A percentile compares a stretch with the other conserved stretches of the same genome.
Conservation (phyloP, 345 rosid genomes). For the Mercurialis annua region DNA sequence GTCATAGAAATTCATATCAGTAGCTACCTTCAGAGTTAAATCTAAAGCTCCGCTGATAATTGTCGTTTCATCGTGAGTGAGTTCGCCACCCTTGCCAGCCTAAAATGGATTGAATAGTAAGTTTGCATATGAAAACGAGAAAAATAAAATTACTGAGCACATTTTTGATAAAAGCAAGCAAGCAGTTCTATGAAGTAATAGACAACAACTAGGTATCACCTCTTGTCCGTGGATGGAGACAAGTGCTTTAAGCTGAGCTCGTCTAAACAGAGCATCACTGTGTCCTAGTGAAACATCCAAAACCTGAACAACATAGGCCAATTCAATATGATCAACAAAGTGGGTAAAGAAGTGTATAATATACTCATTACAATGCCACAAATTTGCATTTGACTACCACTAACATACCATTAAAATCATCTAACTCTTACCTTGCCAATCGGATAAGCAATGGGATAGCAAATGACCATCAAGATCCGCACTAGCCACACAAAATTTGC, state of each 20-base stretch:
- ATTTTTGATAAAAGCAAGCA: not conserved
- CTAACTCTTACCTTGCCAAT: constrained; percentile 23
- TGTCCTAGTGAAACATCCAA: constrained; percentile 29
- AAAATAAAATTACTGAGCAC: not conserved
- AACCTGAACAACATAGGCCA: constrained; percentile 17
- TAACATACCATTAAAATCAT: too few species aligned
- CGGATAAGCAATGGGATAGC: constrained; percentile 30
- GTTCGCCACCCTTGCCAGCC: constrained; percentile 37
- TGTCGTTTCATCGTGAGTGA: constrained; percentile 31
- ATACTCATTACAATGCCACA: not conserved
- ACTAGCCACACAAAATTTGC: constrained; percentile 33
- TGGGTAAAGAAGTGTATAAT: not conserved
- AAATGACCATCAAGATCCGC: constrained; percentile 29
- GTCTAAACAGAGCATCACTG: constrained; percentile 24
- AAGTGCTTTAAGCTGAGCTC: constrained; percentile 34
- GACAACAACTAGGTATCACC: constrained; percentile 13
- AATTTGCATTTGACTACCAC: not conserved
- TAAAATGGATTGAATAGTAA: constrained; percentile 10
- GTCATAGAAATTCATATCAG: constrained; percentile 6
- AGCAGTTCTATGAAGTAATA: not conserved
- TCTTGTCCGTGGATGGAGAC: constrained; percentile 31
- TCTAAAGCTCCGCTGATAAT: constrained; percentile 33
- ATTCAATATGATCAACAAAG: not conserved
- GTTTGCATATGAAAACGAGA: not conserved
- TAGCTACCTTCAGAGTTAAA: constrained; percentile 30